Conservation (phyloP, 163 green algal genomes). For the Coccomyxa subellipsoidea region DNA sequence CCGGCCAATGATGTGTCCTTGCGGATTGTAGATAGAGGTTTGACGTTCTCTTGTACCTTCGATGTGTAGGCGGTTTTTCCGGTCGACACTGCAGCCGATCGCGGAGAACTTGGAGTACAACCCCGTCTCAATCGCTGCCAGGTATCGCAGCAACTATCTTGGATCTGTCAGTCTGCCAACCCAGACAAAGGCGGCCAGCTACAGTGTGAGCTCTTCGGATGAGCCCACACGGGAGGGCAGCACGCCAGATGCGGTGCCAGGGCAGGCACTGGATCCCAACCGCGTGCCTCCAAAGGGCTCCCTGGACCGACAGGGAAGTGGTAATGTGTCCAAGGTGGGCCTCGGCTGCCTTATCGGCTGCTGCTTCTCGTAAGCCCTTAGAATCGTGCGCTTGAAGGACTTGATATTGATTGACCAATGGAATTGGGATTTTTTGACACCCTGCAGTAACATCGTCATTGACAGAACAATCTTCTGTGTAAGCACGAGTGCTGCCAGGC, state of each 20-base stretch:
- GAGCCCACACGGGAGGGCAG: background rate
- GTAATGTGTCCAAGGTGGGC: background rate
- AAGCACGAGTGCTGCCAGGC: background rate
- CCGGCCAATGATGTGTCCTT: no score
- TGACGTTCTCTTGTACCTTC: background rate
- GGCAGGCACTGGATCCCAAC: background rate
- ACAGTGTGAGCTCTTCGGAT: constrained; percentile 12
- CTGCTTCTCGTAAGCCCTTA: background rate
- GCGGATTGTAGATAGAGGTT: background rate
- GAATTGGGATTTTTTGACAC: background rate
- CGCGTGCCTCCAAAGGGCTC: background rate
- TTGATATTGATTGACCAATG: background rate
- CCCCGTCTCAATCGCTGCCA: background rate
- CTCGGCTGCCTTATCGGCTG: background rate
- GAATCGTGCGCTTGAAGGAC: background rate
- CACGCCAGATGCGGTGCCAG: background rate
- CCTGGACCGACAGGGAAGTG: background rate
- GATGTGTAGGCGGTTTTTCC: constrained; percentile 2
- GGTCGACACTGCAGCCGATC: background rate
- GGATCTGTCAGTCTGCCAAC: constrained; percentile 13
- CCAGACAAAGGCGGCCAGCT: constrained; percentile 22
- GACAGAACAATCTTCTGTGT: background rate
- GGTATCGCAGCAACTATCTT: background rate
- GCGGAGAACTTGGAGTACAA: constrained; percentile 6
- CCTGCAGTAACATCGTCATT: background rate